Evolutionary conservation across 2,329 filamentous ascomycete species (phyloP), one percentile per base, ranked within the genome.

Genomic region (Trematosphaeria pertusa): DNA sequence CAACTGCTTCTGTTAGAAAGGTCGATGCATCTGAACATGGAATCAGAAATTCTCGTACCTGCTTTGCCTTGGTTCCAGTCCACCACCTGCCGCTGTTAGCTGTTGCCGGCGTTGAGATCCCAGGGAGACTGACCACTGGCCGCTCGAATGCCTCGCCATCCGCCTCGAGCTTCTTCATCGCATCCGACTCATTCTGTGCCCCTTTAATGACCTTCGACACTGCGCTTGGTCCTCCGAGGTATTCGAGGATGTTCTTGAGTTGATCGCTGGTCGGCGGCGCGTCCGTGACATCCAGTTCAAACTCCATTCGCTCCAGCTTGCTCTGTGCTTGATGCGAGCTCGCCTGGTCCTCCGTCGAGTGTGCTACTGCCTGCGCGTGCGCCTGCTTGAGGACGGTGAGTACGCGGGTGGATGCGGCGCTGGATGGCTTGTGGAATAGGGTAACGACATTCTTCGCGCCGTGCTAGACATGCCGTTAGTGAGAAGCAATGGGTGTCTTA

Each of bases 41-140:
- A 18, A 5, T 3, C 41, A 36, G 8, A n/a, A 20, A 44, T 11
- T n/a, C 14, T 67, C 75, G 44, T 72, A 75, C 88, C 78, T 36
- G 87, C 93, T 71, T 85, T 88, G 56, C 92, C 94, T 71, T 93
- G 92, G 69, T 88, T 90, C 94, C 94, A 97, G 71, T 97, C 93
- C 41, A 97, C 93, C 48, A 87, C 55, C 62, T 59, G 26, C 54
- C 17, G 18, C 15, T 38, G 36, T 55, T 36, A 60, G 49, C 24
- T 42, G 11, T 21, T 30, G 39, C 3, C 32, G 37, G 39, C 20
- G 36, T 28, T 22, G 5, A 24, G 17, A 22, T 32, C 17, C 19
- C 18, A 19, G 11, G 8, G 4, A 21, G 4, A 54, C 87, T 64
- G 77, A 94, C 89, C 70, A 97, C 75, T 19, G 93, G 93, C 58